Evolutionary conservation across 1,284 basidiomycete genomes (phyloP), one percentile per base, ranked within the genome.

Genomic region (Microstroma glucosiphilum): DNA sequence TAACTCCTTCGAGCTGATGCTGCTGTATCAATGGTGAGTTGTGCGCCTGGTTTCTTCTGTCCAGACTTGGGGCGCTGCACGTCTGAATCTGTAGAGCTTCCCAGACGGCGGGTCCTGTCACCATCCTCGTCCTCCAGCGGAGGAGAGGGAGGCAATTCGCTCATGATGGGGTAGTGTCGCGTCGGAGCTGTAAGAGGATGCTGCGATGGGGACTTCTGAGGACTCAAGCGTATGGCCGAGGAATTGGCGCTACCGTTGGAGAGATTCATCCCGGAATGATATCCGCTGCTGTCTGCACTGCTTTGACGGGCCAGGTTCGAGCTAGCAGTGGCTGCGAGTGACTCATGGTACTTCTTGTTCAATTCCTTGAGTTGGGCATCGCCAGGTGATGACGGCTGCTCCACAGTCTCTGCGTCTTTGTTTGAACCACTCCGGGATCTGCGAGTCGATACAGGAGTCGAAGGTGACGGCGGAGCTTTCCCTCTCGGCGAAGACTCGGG

Each of bases 111-210:
- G 30, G 30, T 37, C 30, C 30, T 37, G 30, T 37, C 30, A 4
- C 30, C 30, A 9, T 37, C 30, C 30, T 37, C 69, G 8, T 71
- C 65, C 56, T 75, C 72, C 23, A 73, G 65, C 1, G 72, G 72
- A 17, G 72, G 72, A 1, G 70, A 72, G 15, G 72, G 72, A 41
- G 72, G 72, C 15, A 75, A 66, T 60, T 75, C 72, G 63, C 69
- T 67, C 56, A 72, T 63, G 21, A 74, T 66, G 1, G 72, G 69
- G 58, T 71, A 68, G 40, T 68, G 66, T 9, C 68, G 62, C 11
- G 68, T 66, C 2, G 68, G 68, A 1, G 70, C 70, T 2, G 68
- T 69, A 7, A 17, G 17, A 48, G 58, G 58, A 25, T 59, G 58
- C 40, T 58, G 57, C 40, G 43, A 41, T 57, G 58, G 21, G 30